phyloP scores from a whole-genome alignment of 108 stramenopile species.

The Discostella stelligeroides region DNA sequence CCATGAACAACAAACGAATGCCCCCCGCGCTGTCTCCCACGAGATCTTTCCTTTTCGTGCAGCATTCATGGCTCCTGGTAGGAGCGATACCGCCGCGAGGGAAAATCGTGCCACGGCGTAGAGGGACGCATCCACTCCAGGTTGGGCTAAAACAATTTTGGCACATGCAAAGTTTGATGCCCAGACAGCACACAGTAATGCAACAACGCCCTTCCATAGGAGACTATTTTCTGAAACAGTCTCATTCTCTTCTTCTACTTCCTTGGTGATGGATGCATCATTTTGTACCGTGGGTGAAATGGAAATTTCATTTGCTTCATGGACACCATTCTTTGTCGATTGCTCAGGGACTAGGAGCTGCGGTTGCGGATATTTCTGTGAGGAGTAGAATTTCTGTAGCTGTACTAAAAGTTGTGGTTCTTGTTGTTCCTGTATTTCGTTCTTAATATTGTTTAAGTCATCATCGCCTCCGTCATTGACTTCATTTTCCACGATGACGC shows the following conservation, averaged over 20 bases:
- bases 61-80: slow-evolving; percentile 38
- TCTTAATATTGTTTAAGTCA: slow-evolving; percentile 9
- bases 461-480: not conserved
- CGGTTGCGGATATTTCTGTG: too few relatives aligned
- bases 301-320: too few relatives aligned
- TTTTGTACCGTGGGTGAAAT: too few relatives aligned
- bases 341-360: too few relatives aligned
- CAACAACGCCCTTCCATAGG: slow-evolving; percentile 67
- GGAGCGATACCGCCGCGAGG: slow-evolving; percentile 55
- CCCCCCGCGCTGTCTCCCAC: slow-evolving; percentile 56
- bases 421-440: too few relatives aligned
- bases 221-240: slow-evolving; percentile 20
- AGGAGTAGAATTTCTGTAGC: not conserved
- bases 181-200: slow-evolving; percentile 71
- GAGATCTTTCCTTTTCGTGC: slow-evolving; percentile 45
- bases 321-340: too few relatives aligned
- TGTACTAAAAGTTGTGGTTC: slow-evolving; percentile 12
- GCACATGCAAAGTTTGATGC: slow-evolving; percentile 74
- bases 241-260: too few relatives aligned
- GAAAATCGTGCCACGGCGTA: slow-evolving; percentile 67
- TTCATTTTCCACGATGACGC: not conserved
- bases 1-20: slow-evolving; percentile 67
- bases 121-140: slow-evolving; percentile 67
- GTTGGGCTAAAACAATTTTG: slow-evolving; percentile 62
- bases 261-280: too few relatives aligned